Conservation (phyloP, 495 filamentous ascomycete species). For the Hypoxylon intermedium region DNA sequence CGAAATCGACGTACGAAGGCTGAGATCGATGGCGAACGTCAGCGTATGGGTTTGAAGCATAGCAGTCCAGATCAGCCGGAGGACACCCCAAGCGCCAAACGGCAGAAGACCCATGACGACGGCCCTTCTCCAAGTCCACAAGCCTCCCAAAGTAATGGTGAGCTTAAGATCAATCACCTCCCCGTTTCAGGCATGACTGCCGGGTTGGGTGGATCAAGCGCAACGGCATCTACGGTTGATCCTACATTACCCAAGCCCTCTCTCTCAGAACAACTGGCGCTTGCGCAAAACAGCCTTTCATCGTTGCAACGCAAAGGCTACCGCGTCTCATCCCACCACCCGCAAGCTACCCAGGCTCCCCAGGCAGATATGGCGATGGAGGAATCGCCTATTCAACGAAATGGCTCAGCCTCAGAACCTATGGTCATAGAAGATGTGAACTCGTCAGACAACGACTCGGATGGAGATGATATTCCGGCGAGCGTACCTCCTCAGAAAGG, state of each 20-base stretch:
- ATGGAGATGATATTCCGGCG: too few species aligned
- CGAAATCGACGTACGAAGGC: constrained; percentile 52
- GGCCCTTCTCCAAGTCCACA: constrained; percentile 9
- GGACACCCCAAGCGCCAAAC: constrained; percentile 31
- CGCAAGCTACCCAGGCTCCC: constrained; percentile 11
- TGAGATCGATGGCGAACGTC: constrained; percentile 51
- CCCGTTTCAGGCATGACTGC: constrained; percentile 43
- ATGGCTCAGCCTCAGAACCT: constrained; percentile 33
- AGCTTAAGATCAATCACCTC: constrained; percentile 38
- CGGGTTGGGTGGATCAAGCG: constrained; percentile 40
- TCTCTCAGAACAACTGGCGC: not conserved
- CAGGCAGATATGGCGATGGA: constrained; percentile 12
- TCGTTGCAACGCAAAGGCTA: constrained; percentile 38
- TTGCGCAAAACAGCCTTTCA: constrained; percentile 31
- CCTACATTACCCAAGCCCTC: constrained; percentile 36
- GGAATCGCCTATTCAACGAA: constrained; percentile 4
- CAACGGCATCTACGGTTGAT: constrained; percentile 43
- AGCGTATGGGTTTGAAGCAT: constrained; percentile 46
- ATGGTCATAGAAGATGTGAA: constrained; percentile 35
- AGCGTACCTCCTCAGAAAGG: too few species aligned
- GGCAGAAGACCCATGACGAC: constrained; percentile 33
- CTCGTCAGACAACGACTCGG: constrained; percentile 41
- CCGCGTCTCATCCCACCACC: constrained; percentile 35
- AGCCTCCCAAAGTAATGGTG: constrained; percentile 29
- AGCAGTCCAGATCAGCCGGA: constrained; percentile 16